Percentiles rank a stretch among this genome's conserved stretches.
Evolutionary conservation across 2,329 filamentous ascomycete species (phyloP).

Genomic region (Monosporascus sp.): DNA sequence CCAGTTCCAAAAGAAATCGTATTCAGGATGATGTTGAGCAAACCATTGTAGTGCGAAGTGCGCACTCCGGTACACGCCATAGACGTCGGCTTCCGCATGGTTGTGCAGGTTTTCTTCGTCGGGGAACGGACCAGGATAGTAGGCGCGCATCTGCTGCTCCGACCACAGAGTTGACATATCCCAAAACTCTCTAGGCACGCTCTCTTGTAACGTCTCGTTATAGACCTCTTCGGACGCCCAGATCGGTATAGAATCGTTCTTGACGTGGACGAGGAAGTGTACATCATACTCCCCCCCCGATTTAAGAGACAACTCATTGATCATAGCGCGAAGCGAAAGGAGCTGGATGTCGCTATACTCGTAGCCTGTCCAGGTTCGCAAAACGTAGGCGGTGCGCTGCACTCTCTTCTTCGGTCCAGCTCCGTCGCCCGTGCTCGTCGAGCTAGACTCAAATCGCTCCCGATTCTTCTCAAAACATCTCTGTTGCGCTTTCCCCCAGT

Average conservation of each 20-base stretch:
- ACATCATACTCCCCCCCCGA: constrained; percentile 63
- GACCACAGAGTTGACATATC: constrained; percentile 65
- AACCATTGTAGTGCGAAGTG: constrained; percentile 42
- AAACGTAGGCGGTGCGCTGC: constrained; percentile 53
- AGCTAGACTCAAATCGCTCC: constrained; percentile 36
- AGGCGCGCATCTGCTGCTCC: constrained; percentile 58
- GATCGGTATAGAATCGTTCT: constrained; percentile 36
- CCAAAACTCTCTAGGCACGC: constrained; percentile 59
- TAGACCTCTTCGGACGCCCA: constrained; percentile 23
- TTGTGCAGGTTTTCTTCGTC: constrained; percentile 43
- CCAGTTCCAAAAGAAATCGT: constrained; percentile 43
- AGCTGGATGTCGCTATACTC: constrained; percentile 59
- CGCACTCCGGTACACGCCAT: constrained; percentile 45
- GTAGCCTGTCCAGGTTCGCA: constrained; percentile 63
- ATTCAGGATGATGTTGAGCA: constrained; percentile 37
- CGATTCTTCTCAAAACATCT: constrained; percentile 41
- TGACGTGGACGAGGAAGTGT: constrained; percentile 41
- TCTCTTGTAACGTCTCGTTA: constrained; percentile 50
- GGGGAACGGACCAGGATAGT: constrained; percentile 55
- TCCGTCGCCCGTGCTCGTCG: constrained; percentile 1
- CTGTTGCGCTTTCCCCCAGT: constrained; percentile 29
- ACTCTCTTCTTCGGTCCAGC: constrained; percentile 13
- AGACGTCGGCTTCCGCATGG: constrained; percentile 37
- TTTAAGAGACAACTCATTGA: constrained; percentile 58
- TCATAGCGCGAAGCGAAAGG: constrained; percentile 58